Percentiles rank a stretch among this genome's conserved stretches.
These are phyloP conservation scores for Penicillium griseofulvum DNA, from an alignment of 2,329 filamentous ascomycete genomes.

Conservation along the genomic window DNA sequence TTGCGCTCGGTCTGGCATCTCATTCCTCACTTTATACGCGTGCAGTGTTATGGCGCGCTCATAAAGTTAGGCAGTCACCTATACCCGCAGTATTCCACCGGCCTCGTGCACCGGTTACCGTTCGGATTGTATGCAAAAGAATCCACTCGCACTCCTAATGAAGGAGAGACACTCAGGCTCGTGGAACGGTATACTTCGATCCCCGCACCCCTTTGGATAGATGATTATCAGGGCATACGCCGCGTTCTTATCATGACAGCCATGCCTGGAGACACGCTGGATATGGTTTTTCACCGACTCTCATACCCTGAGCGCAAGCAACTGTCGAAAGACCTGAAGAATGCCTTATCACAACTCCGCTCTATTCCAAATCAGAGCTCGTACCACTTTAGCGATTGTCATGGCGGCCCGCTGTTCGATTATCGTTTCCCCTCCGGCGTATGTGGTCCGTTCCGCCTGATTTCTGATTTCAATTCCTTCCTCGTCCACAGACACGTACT, in stretches of 20 bases:
- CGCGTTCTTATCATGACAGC: background rate
- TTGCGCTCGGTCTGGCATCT: conserved; percentile 1
- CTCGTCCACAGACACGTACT: conserved; percentile 2
- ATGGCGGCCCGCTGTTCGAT: conserved; percentile 13
- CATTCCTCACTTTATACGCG: background rate
- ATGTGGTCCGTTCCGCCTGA: conserved; percentile 15
- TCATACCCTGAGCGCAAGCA: conserved; percentile 17
- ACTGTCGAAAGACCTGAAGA: conserved; percentile 14
- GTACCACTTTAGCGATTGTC: conserved; percentile 8
- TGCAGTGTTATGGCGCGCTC: conserved; percentile 4
- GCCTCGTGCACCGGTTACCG: conserved; percentile 5
- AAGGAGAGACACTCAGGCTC: conserved; percentile 2
- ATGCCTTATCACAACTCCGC: conserved; percentile 9
- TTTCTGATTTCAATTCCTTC: conserved; percentile 15
- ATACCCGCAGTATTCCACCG: background rate
- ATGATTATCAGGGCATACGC: conserved; percentile 3
- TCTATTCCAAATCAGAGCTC: conserved; percentile 13
- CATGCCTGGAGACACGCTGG: conserved; percentile 5
- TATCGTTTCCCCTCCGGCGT: conserved; percentile 14
- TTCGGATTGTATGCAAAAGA: conserved; percentile 7
- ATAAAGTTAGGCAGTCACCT: background rate
- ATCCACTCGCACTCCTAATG: background rate
- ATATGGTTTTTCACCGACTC: conserved; percentile 12
- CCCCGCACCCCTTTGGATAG: conserved; percentile 7
- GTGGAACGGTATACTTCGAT: conserved; percentile 9